Evolutionary conservation across 805 yeast genomes (phyloP).

Genomic region (Saccharomycopsis javanensis): DNA sequence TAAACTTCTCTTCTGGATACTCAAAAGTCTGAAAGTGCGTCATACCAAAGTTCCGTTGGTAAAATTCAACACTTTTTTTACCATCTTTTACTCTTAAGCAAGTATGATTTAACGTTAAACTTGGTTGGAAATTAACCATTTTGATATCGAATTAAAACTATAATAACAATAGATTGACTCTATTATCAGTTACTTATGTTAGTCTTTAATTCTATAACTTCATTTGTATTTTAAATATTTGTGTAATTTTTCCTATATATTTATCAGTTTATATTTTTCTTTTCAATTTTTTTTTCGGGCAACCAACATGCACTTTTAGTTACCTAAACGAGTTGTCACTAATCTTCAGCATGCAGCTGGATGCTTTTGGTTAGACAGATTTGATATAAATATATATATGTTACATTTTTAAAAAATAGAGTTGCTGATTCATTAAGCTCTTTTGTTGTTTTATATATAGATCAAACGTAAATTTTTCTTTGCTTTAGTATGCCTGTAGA

Average conservation of each 20-base stretch:
- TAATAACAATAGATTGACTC: neutral
- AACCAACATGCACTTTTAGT: neutral
- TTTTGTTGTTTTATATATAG: neutral
- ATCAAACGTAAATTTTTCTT: neutral
- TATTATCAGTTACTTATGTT: neutral
- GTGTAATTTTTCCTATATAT: no score
- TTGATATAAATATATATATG: no score
- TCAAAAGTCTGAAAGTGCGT: conserved; percentile 43
- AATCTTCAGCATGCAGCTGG: neutral
- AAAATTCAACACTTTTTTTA: conserved; percentile 58
- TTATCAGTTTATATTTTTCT: neutral
- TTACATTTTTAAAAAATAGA: neutral
- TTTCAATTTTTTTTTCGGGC: neutral
- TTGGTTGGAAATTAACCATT: conserved; percentile 14
- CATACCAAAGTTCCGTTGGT: conserved; percentile 68
- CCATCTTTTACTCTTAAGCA: conserved; percentile 81
- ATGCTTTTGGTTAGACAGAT: no score
- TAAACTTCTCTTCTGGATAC: conserved; percentile 46
- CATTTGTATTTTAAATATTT: no score
- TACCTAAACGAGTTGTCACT: neutral
- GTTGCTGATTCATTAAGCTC: neutral
- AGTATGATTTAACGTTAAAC: conserved; percentile 48
- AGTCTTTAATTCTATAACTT: no score
- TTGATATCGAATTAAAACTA: neutral
- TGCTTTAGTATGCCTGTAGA: neutral